Percentiles rank a stretch among this genome's conserved stretches.
These are phyloP conservation scores for Yamadazyma sp. DNA, from an alignment of 805 yeast species.

Conservation along the genomic window DNA sequence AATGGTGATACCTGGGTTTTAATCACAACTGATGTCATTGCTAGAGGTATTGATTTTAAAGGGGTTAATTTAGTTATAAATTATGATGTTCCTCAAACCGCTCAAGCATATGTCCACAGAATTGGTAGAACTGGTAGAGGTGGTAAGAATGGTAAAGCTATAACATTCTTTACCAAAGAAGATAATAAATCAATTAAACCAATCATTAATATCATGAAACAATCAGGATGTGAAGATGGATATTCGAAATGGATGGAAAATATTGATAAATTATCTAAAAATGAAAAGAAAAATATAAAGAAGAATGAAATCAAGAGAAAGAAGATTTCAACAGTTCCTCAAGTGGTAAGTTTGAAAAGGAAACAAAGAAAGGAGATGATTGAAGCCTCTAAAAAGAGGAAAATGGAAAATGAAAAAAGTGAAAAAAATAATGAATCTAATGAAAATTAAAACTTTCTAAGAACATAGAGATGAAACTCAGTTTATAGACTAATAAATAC, in stretches of 20 bases:
- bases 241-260: slow-evolving; percentile 81
- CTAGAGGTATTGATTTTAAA: slow-evolving; percentile 96
- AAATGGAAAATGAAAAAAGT: slow-evolving; percentile 17
- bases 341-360: slow-evolving; percentile 60
- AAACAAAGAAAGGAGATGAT: slow-evolving; percentile 68
- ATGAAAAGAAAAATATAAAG: slow-evolving; percentile 60
- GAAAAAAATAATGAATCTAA: neutral
- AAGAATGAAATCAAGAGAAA: slow-evolving; percentile 59
- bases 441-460: too few species aligned
- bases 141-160: slow-evolving; percentile 80
- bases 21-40: slow-evolving; percentile 92
- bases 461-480: too few species aligned
- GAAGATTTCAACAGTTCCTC: slow-evolving; percentile 82
- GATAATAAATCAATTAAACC: slow-evolving; percentile 75
- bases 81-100: slow-evolving; percentile 91
- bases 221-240: slow-evolving; percentile 67
- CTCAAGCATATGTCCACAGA: slow-evolving; percentile 95
- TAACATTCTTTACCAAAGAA: slow-evolving; percentile 90
- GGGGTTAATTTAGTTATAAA: slow-evolving; percentile 93
- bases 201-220: slow-evolving; percentile 91
- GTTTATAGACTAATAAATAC: too few species aligned
- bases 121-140: slow-evolving; percentile 99
- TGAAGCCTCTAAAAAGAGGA: slow-evolving; percentile 66
- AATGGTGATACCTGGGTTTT: slow-evolving; percentile 93
- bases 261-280: slow-evolving; percentile 60